Conservation (phyloP, 306 rosid species). For the Dalbergia cochinchinensis region DNA sequence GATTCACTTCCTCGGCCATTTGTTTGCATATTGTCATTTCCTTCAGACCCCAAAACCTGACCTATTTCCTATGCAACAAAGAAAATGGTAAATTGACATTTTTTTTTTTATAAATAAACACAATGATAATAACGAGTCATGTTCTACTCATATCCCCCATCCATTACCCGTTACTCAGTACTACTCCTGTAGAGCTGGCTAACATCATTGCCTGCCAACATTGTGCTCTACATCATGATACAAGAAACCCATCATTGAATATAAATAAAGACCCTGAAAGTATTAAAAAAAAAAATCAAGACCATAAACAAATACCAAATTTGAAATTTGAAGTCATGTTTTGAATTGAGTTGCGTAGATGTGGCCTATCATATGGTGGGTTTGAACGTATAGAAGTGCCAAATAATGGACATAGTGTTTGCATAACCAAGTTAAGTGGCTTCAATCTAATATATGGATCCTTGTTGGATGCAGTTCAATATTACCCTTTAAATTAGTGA, state of each 20-base stretch:
- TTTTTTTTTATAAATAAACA: constrained; percentile 22
- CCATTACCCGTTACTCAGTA: neutral
- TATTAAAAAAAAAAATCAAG: too few species aligned
- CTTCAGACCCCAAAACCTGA: neutral
- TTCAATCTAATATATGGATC: neutral
- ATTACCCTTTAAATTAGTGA: neutral
- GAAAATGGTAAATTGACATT: neutral
- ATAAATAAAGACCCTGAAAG: neutral
- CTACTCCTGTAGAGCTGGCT: constrained; percentile 4
- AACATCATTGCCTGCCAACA: constrained; percentile 41
- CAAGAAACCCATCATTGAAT: constrained; percentile 3
- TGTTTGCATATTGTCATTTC: constrained; percentile 22
- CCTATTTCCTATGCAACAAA: constrained; percentile 6
- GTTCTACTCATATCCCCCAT: constrained; percentile 22
- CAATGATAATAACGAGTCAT: constrained; percentile 42
- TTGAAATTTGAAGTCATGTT: neutral
- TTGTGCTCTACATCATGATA: constrained; percentile 51
- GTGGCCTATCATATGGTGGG: neutral
- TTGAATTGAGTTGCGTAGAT: neutral
- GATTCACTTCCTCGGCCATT: too few species aligned
- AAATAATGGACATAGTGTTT: too few species aligned
- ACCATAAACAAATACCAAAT: too few species aligned
- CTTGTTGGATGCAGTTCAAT: neutral
- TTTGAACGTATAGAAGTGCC: neutral
- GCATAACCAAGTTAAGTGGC: neutral